phyloP scores from a whole-genome alignment of 805 yeast species.

The Kregervanrija fluxuum region DNA sequence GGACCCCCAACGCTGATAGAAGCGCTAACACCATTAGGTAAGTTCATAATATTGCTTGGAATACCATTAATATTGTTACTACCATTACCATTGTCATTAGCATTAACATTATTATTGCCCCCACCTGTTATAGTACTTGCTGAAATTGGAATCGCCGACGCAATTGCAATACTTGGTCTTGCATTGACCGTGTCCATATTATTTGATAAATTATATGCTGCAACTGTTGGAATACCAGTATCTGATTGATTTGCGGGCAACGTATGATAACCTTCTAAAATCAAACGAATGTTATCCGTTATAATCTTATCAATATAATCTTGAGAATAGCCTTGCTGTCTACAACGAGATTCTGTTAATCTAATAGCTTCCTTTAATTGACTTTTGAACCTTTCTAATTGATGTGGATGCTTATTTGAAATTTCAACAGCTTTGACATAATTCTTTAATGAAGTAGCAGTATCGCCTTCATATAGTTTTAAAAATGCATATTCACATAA shows the following conservation, averaged over 20 bases:
- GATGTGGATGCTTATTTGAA: conserved; percentile 12
- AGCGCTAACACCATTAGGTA: conserved; percentile 8
- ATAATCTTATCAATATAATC: conserved; percentile 22
- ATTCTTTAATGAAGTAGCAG: conserved; percentile 28
- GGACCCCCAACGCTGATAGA: conserved; percentile 9
- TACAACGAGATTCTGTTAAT: conserved; percentile 24
- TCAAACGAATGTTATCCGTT: conserved; percentile 18
- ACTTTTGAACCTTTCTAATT: conserved; percentile 18
- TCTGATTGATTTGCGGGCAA: conserved; percentile 8
- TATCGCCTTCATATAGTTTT: conserved; percentile 29
- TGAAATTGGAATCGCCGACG: neutral
- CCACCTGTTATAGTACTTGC: neutral
- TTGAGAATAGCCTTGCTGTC: conserved; percentile 27
- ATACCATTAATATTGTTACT: neutral
- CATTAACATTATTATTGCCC: neutral
- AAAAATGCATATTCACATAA: conserved; percentile 32
- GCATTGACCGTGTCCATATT: conserved; percentile 7
- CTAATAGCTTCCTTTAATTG: conserved; percentile 22
- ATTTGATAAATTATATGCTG: conserved; percentile 10
- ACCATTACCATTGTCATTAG: neutral
- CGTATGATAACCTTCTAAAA: conserved; percentile 16
- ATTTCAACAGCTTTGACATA: conserved; percentile 30
- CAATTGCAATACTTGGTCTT: conserved; percentile 9
- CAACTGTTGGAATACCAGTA: conserved; percentile 13
- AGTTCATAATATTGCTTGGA: neutral